phyloP scores from a whole-genome alignment of 306 rosid species.

The Pueraria montana region DNA sequence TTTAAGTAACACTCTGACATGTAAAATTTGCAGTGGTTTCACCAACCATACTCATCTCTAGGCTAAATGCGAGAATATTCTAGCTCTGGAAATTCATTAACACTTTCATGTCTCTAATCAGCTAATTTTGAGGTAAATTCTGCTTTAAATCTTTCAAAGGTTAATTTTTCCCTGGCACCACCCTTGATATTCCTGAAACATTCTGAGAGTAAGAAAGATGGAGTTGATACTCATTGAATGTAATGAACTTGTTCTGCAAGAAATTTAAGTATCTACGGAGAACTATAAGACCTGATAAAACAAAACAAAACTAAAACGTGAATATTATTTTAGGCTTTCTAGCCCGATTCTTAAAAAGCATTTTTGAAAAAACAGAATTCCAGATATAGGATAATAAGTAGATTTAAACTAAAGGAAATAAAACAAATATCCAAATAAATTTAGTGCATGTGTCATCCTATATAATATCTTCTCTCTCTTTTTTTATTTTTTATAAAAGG shows the following conservation, averaged over 20 bases:
- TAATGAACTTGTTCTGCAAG: slow-evolving; percentile 3
- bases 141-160: slow-evolving; percentile 14
- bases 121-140: slow-evolving; percentile 10
- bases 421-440: slow-evolving; percentile 4
- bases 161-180: neutral
- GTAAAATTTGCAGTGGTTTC: slow-evolving; percentile 29
- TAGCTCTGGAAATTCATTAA: slow-evolving; percentile 15
- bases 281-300: slow-evolving; percentile 17
- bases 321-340: slow-evolving; percentile 15
- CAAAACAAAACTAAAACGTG: neutral
- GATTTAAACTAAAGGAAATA: slow-evolving; percentile 24
- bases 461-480: neutral
- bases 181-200: slow-evolving; percentile 33
- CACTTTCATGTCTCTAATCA: slow-evolving; percentile 23
- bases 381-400: neutral
- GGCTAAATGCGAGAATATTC: slow-evolving; percentile 27
- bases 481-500: no score
- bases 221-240: slow-evolving; percentile 18
- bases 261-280: slow-evolving; percentile 11
- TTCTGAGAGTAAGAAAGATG: slow-evolving; percentile 33
- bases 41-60: slow-evolving; percentile 20
- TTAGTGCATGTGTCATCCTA: slow-evolving; percentile 21
- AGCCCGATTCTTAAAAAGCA: slow-evolving; percentile 15
- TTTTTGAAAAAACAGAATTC: slow-evolving; percentile 17
- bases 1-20: slow-evolving; percentile 27